Base-by-base conservation (phyloP, 768 basidiomycete species). In the Boletus tomentosulus region DNA sequence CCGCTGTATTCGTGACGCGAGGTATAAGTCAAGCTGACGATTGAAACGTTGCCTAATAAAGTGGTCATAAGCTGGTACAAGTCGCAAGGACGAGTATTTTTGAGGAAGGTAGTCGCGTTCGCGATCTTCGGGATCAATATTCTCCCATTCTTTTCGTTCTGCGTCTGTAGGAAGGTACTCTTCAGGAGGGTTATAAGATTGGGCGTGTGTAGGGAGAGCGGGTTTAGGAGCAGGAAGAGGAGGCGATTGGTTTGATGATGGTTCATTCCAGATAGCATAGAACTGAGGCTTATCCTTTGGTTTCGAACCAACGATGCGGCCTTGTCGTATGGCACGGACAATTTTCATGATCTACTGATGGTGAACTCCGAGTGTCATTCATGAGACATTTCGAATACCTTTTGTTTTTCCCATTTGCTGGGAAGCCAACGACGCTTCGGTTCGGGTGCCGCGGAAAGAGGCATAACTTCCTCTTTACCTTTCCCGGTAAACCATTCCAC, bases 381-480 rank as follows among this genome's bases (percentile, higher is more conserved):
- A 31, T 3, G 10, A 31, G 25, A 46, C 33, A 16, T 43, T 34
- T 13, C 16, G 35, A 67, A 50, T 63, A 92, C 95, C 83, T 99
- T 99, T 79, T 97, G 86, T 73, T 97, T 98, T 74, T 98, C 97
- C 97, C 97, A 99, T 76, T 95, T 98, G 73, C 92, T 96, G 13
- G 95, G 92, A 12, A 98, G 81, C 86, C 95, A 99, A 45, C 97
- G 82, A 50, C 92, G 82, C 73, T 99, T 99, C 19, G 97, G 97
- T 68, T 98, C 94, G 2, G 94, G 92, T 27, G 89, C 89, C 30
- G 85, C 84, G 11, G 87, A 90, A 13, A 99, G 71, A 24, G 97
- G 97, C 93, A 94, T 98, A 22, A 87, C 73, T 73, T 95, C 92
- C 66, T 97, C 91, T 65, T 92, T 94, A 12, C 93, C 93, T 71